Conservation (phyloP, 2,329 filamentous ascomycete species). For the Rasamsonia emersonii region DNA sequence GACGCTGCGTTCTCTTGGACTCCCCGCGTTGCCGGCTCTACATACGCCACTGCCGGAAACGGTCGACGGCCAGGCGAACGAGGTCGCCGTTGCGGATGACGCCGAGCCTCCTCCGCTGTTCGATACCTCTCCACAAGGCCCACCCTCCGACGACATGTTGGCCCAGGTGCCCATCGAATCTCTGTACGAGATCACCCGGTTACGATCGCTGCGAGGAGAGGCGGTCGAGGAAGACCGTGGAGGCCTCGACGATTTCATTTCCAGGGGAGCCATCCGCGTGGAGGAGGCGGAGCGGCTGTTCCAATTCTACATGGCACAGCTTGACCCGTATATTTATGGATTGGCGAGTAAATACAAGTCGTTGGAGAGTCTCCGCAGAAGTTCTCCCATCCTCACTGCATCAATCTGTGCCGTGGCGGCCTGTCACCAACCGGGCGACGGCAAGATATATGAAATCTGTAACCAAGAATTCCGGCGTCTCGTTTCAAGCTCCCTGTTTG, state of each 20-base stretch:
- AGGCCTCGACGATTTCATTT: constrained; percentile 34
- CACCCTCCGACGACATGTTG: constrained; percentile 6
- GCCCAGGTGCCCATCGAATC: constrained; percentile 22
- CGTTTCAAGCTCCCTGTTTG: constrained; percentile 40
- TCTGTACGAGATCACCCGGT: constrained; percentile 21
- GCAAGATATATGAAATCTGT: constrained; percentile 26
- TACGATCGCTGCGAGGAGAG: constrained; percentile 15
- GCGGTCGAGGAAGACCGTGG: constrained; percentile 16
- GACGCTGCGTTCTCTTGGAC: constrained; percentile 28
- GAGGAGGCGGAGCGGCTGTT: constrained; percentile 37
- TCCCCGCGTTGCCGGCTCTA: constrained; percentile 31
- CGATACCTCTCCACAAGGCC: constrained; percentile 4
- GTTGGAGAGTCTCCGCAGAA: constrained; percentile 30
- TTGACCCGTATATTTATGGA: constrained; percentile 42
- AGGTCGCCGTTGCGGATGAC: not conserved
- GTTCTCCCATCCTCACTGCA: constrained; percentile 36
- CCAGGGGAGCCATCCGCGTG: constrained; percentile 32
- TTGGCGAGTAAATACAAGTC: constrained; percentile 34
- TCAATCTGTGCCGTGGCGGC: constrained; percentile 40
- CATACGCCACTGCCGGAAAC: constrained; percentile 19
- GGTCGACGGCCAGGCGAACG: constrained; percentile 3
- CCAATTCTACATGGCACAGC: constrained; percentile 33
- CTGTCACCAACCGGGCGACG: constrained; percentile 32
- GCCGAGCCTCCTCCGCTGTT: not conserved
- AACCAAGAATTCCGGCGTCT: constrained; percentile 39